Evolutionary conservation across 257 asterid species (phyloP).

Genomic region (Ehretia macrophylla): DNA sequence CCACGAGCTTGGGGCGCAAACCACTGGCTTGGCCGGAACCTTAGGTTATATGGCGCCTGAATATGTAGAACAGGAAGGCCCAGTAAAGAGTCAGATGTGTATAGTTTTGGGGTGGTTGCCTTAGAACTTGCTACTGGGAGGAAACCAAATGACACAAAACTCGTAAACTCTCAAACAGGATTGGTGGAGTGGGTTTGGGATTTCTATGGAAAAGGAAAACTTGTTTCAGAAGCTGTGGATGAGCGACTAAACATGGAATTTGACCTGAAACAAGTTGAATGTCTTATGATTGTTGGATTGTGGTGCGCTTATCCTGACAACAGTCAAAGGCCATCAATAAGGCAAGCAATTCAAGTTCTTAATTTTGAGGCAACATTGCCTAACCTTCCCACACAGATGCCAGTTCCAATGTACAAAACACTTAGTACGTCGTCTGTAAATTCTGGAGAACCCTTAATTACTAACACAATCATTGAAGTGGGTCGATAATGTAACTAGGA

Average conservation of each 20-base stretch:
- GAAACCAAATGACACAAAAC: conserved; percentile 10
- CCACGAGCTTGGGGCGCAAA: conserved; percentile 29
- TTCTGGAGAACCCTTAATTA: conserved; percentile 19
- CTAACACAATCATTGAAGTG: conserved; percentile 25
- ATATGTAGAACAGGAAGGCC: conserved; percentile 31
- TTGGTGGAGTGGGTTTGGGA: conserved; percentile 35
- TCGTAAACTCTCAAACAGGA: conserved; percentile 15
- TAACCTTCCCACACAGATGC: conserved; percentile 24
- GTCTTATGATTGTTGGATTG: conserved; percentile 24
- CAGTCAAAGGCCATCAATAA: conserved; percentile 31
- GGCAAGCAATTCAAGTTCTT: conserved; percentile 37
- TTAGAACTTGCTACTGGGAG: conserved; percentile 29
- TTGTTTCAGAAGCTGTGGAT: conserved; percentile 23
- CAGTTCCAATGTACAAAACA: conserved; percentile 21
- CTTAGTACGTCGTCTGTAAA: conserved; percentile 9
- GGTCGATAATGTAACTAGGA: conserved; percentile 32
- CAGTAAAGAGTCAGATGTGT: conserved; percentile 36
- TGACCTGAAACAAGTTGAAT: conserved; percentile 27
- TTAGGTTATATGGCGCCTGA: conserved; percentile 40
- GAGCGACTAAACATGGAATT: conserved; percentile 15
- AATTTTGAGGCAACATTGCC: conserved; percentile 34
- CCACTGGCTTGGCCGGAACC: conserved; percentile 31
- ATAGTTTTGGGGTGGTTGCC: conserved; percentile 34
- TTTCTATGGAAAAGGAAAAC: conserved; percentile 21
- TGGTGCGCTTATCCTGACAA: conserved; percentile 36